phyloP scores from a whole-genome alignment of 179 eudicot genomes.

The Pouteria campechiana region DNA sequence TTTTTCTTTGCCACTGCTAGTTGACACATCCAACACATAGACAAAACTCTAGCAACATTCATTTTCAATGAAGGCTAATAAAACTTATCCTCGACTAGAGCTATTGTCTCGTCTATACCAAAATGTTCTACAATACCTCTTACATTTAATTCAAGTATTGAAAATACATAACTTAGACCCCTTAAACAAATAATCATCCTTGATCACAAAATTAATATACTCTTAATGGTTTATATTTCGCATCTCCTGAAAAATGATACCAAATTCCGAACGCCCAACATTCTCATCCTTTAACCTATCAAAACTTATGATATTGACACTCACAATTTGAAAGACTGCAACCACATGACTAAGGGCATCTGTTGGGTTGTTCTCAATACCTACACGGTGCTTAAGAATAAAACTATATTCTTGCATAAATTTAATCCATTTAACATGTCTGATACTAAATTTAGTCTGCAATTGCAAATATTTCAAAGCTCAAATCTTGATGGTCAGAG shows the following conservation, averaged over 20 bases:
- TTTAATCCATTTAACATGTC: too few species aligned
- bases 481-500: background rate
- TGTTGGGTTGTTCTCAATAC: background rate
- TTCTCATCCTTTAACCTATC: background rate
- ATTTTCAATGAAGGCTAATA: too few species aligned
- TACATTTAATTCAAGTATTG: background rate
- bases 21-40: background rate
- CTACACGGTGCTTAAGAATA: background rate
- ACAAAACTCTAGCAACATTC: background rate
- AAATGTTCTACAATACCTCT: background rate
- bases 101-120: background rate
- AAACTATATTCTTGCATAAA: too few species aligned
- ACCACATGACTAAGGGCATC: background rate
- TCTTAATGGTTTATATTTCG: background rate
- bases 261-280: background rate
- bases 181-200: background rate
- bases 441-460: background rate
- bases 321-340: background rate
- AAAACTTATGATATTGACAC: background rate
- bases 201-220: too few species aligned
- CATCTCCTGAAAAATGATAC: background rate
- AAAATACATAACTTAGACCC: background rate
- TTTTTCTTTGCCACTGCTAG: background rate
- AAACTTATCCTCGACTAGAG: background rate
- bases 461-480: background rate